Percentiles rank a stretch among this genome's conserved stretches.
Conservation (phyloP, 169 alveolate species). For the Cystoisospora suis region DNA sequence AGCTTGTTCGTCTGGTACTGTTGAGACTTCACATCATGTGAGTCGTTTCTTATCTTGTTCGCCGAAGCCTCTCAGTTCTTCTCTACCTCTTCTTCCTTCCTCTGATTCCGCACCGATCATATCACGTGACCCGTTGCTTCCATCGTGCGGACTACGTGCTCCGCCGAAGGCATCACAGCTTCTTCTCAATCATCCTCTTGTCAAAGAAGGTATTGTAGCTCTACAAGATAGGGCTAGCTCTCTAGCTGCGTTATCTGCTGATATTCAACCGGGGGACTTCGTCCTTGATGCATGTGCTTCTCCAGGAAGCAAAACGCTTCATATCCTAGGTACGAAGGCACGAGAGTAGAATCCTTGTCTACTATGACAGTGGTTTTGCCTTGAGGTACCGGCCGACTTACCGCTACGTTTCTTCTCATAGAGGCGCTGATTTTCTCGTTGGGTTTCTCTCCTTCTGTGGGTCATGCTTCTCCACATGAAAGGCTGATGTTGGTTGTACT, state of each 20-base stretch:
- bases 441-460: too few species aligned
- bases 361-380: too few species aligned
- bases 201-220: slow-evolving; percentile 49
- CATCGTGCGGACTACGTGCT: not conserved
- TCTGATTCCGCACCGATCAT: not conserved
- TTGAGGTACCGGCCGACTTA: too few species aligned
- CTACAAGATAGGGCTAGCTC: slow-evolving; percentile 71
- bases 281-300: slow-evolving; percentile 77
- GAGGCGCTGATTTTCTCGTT: too few species aligned
- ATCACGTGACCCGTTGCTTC: not conserved
- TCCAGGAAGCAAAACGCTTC: slow-evolving; percentile 77
- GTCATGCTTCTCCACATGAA: too few species aligned
- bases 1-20: too few species aligned
- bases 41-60: too few species aligned
- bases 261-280: slow-evolving; percentile 65
- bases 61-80: too few species aligned
- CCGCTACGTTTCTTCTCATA: too few species aligned
- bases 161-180: not conserved
- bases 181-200: slow-evolving; percentile 43
- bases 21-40: too few species aligned
- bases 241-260: slow-evolving; percentile 66
- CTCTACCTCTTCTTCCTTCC: not conserved
- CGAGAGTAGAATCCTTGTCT: too few species aligned
- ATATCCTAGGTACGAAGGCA: slow-evolving; percentile 63
- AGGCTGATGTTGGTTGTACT: too few species aligned